Percentiles rank a stretch among this genome's conserved stretches.
phyloP scores from a whole-genome alignment of 164 flowering plant genomes.

The Aristolochia fimbriata region DNA sequence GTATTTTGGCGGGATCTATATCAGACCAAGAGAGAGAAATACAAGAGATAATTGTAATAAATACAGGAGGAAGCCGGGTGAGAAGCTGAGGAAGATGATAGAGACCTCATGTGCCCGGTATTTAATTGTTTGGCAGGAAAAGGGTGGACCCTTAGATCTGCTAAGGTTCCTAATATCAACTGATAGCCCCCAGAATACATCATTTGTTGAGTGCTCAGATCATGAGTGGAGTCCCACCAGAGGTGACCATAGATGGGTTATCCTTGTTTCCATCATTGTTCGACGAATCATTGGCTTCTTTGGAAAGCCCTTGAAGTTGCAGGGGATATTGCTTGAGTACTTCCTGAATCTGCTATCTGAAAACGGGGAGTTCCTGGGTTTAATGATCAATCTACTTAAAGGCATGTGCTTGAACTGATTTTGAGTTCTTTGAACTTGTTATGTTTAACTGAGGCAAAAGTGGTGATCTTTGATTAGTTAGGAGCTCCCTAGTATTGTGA shows the following conservation, averaged over 20 bases:
- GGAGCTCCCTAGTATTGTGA: too few relatives aligned
- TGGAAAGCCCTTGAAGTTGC: conserved; percentile 32
- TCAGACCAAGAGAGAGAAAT: not conserved
- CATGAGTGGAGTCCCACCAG: not conserved
- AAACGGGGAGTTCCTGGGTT: too few relatives aligned
- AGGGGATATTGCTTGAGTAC: not conserved
- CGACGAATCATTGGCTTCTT: conserved; percentile 36
- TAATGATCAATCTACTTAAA: too few relatives aligned
- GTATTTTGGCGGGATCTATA: not conserved
- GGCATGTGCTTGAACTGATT: too few relatives aligned
- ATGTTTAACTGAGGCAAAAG: too few relatives aligned
- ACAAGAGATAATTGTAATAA: not conserved
- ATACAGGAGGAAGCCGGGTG: not conserved
- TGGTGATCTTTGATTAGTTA: too few relatives aligned
- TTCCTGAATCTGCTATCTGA: too few relatives aligned
- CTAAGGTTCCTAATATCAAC: conserved; percentile 18
- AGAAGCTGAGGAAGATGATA: too few relatives aligned
- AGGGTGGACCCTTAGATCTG: conserved; percentile 38
- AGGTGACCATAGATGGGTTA: conserved; percentile 48
- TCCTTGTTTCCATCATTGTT: conserved; percentile 43
- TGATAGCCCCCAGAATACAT: conserved; percentile 10
- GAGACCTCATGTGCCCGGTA: conserved; percentile 10
- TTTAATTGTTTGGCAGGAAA: conserved; percentile 39
- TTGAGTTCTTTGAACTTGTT: too few relatives aligned
- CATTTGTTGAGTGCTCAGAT: conserved; percentile 32